These are phyloP conservation scores for Neonectria hederae DNA, from an alignment of 2,329 filamentous ascomycete genomes.

Conservation along the genomic window DNA sequence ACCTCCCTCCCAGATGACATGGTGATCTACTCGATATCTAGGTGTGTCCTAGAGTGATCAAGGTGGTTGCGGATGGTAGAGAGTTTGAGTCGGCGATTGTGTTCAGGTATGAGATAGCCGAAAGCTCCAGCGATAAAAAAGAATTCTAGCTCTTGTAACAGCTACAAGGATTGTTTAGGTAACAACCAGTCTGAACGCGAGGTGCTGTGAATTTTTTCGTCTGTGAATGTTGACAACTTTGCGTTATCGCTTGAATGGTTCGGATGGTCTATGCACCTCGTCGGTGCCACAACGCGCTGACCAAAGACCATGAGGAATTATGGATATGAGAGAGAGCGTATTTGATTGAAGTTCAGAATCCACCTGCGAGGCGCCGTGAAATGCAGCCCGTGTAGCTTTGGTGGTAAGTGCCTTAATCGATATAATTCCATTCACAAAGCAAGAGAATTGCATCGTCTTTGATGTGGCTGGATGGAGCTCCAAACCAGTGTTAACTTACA, in stretches of 20 bases:
- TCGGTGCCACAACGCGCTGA: background rate
- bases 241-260: background rate
- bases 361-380: background rate
- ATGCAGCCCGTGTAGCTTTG: background rate
- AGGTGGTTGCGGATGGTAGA: background rate
- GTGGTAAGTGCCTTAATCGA: no score
- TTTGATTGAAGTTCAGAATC: background rate
- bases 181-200: background rate
- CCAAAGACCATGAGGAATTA: background rate
- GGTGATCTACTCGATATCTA: no score
- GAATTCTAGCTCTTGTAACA: background rate
- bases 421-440: no score
- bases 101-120: background rate
- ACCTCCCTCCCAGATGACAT: no score
- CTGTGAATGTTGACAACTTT: background rate
- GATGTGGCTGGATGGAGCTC: no score
- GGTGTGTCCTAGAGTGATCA: no score
- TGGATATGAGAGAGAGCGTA: background rate
- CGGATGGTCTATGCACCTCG: background rate
- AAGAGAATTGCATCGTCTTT: no score
- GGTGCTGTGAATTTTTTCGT: background rate
- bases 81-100: background rate
- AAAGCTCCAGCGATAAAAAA: background rate
- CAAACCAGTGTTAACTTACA: background rate
- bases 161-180: background rate